Base-by-base conservation (phyloP, 2,329 filamentous ascomycete genomes). In the Trichoderma arundinaceum region DNA sequence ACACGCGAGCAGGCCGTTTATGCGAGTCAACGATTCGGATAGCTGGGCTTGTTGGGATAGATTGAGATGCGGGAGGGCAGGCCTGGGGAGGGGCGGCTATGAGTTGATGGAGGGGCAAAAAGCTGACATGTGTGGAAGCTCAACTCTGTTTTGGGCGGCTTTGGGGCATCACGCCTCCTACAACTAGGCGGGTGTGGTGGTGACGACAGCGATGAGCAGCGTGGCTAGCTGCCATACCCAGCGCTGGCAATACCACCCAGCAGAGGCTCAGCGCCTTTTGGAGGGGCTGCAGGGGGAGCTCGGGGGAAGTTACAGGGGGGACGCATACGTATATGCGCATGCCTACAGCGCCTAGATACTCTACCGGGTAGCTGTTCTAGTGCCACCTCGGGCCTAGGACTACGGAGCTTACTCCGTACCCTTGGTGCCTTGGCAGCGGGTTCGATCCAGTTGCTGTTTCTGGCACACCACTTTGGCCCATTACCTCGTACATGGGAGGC, bases 91-190 rank as follows among this genome's bases (percentile, higher is more conserved):
- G 41, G 22, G 22, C 22, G 49, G 62, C 44, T 44, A 48, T 22
- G 43, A 51, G 15, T 12, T n/a, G 66, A 60, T 68, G 64, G 70
- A 71, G 71, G 71, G 69, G 71, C 69, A 69, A 65, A 53, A 53
- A 62, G 22, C 22, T 28, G 22, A 28, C 22, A 28, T 28, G 22
- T 28, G 22, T 28, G 22, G 22, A 28, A 28, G 22, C 22, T 28
- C 22, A 28, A 28, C 22, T 28, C 22, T 28, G 22, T 4, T 28
- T 28, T 28, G 22, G 22, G 22, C 57, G 32, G 7, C 15, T 38
- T 58, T 49, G 44, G 57, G 43, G 43, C 44, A 33, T 39, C 57
- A 38, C 19, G 28, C 9, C 19, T 41, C 35, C 52, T 41, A 33
- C 17, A 38, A 28, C n/a, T 15, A 60, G 57, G 43, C 33, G 49